Percentiles rank a stretch among this genome's conserved stretches.
Conservation (phyloP, 495 filamentous ascomycete species). For the Penicillium ucsense region DNA sequence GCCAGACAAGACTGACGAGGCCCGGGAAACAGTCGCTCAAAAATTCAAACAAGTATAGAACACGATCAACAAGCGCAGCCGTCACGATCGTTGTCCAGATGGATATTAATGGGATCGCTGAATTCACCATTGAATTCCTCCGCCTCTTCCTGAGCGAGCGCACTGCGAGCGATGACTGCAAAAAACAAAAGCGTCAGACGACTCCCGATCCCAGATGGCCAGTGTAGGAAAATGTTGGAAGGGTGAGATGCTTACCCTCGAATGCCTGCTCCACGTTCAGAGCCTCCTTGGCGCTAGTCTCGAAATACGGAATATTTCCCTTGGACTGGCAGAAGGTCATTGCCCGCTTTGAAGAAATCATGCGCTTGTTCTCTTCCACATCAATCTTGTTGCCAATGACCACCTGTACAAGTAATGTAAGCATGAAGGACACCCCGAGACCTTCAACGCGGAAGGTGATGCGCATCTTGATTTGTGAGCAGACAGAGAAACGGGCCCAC, state of each 20-base stretch:
- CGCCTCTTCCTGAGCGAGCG: slow-evolving; percentile 90
- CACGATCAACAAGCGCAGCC: slow-evolving; percentile 75
- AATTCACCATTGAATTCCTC: slow-evolving; percentile 90
- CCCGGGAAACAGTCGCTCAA: slow-evolving; percentile 13
- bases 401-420: slow-evolving; percentile 41
- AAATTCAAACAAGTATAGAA: slow-evolving; percentile 19
- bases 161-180: slow-evolving; percentile 91
- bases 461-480: background rate
- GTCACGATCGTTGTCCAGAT: slow-evolving; percentile 81
- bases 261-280: slow-evolving; percentile 98
- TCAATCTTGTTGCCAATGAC: slow-evolving; percentile 99
- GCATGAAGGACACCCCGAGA: background rate
- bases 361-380: slow-evolving; percentile 93
- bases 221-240: background rate
- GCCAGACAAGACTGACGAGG: background rate
- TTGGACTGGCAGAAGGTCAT: slow-evolving; percentile 97
- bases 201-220: background rate
- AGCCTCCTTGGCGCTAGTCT: slow-evolving; percentile 98
- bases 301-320: slow-evolving; percentile 95
- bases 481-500: slow-evolving; percentile 15
- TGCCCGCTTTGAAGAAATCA: slow-evolving; percentile 89
- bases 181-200: slow-evolving; percentile 1
- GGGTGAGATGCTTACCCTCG: slow-evolving; percentile 52
- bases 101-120: slow-evolving; percentile 94
- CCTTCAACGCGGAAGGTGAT: background rate